Conservation (phyloP, 345 rosid species). For the Cardiospermum halicacabum region DNA sequence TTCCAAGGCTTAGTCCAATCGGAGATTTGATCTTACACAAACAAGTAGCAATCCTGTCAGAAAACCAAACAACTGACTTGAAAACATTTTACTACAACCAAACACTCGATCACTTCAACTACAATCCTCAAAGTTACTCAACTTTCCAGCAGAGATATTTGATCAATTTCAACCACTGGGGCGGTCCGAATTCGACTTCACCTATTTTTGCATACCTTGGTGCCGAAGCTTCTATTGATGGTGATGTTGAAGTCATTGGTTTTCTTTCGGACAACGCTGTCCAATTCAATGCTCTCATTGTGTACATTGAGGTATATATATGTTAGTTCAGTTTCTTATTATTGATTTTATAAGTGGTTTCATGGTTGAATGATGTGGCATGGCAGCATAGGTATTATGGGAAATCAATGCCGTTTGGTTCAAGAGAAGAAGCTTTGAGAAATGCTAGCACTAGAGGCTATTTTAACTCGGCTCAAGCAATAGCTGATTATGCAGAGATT, state of each 20-base stretch:
- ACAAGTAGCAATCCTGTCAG: background rate
- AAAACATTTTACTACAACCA: slow-evolving; percentile 34
- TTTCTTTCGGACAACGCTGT: slow-evolving; percentile 32
- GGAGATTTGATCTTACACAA: slow-evolving; percentile 10
- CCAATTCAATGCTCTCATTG: slow-evolving; percentile 24
- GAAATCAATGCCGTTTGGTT: slow-evolving; percentile 43
- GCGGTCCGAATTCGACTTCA: slow-evolving; percentile 23
- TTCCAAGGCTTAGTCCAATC: slow-evolving; percentile 35
- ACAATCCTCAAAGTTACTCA: slow-evolving; percentile 32
- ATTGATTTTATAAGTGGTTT: too few relatives aligned
- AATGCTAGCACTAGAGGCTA: slow-evolving; percentile 45
- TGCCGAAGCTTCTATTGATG: slow-evolving; percentile 23
- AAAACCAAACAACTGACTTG: slow-evolving; percentile 10
- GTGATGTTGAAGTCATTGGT: background rate
- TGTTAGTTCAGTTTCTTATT: too few relatives aligned
- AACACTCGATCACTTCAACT: slow-evolving; percentile 50
- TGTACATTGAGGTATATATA: slow-evolving; percentile 36
- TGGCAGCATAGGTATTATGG: slow-evolving; percentile 50
- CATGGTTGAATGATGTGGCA: too few relatives aligned
- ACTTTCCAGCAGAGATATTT: slow-evolving; percentile 36
- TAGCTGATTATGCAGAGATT: slow-evolving; percentile 57
- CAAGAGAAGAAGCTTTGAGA: slow-evolving; percentile 37
- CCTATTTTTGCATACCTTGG: slow-evolving; percentile 43
- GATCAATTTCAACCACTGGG: slow-evolving; percentile 36
- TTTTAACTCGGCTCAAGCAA: slow-evolving; percentile 53